phyloP scores from a whole-genome alignment of 805 yeast species.

The Myxozyma udenii region DNA sequence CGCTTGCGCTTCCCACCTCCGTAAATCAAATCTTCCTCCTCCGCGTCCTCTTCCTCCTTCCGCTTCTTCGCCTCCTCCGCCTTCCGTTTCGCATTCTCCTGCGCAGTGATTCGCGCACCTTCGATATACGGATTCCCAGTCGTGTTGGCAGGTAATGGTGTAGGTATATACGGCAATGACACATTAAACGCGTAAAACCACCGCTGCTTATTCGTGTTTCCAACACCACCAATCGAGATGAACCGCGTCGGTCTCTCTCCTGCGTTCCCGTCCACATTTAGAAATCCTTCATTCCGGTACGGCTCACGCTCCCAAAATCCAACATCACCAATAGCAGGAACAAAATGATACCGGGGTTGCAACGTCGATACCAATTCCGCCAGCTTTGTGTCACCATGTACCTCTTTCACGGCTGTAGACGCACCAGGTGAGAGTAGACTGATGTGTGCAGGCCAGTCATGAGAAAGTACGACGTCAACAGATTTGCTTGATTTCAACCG shows the following conservation, averaged over 20 bases:
- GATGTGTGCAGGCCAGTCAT: slow-evolving; percentile 30
- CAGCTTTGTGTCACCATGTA: slow-evolving; percentile 8
- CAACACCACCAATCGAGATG: slow-evolving; percentile 61
- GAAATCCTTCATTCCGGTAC: slow-evolving; percentile 17
- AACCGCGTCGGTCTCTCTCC: slow-evolving; percentile 50
- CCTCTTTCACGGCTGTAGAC: slow-evolving; percentile 4
- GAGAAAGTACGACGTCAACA: slow-evolving; percentile 29
- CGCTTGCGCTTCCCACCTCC: slow-evolving; percentile 8
- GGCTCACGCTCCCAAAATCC: slow-evolving; percentile 34
- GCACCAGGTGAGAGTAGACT: slow-evolving; percentile 22
- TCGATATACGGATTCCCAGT: slow-evolving; percentile 39
- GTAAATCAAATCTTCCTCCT: slow-evolving; percentile 10
- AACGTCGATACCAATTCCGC: slow-evolving; percentile 18
- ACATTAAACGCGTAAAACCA: slow-evolving; percentile 77
- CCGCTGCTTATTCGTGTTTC: slow-evolving; percentile 46
- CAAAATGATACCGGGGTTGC: slow-evolving; percentile 31
- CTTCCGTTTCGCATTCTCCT: too few relatives aligned
- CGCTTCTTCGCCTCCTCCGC: not conserved
- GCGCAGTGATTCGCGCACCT: slow-evolving; percentile 11
- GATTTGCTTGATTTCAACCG: slow-evolving; percentile 13
- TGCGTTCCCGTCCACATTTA: slow-evolving; percentile 4
- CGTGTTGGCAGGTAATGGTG: slow-evolving; percentile 33
- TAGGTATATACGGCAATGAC: slow-evolving; percentile 33
- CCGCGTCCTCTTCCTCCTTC: not conserved
- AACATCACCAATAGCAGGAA: slow-evolving; percentile 8